phyloP scores from a whole-genome alignment of 768 basidiomycete species.

The Calocybe cyanea region DNA sequence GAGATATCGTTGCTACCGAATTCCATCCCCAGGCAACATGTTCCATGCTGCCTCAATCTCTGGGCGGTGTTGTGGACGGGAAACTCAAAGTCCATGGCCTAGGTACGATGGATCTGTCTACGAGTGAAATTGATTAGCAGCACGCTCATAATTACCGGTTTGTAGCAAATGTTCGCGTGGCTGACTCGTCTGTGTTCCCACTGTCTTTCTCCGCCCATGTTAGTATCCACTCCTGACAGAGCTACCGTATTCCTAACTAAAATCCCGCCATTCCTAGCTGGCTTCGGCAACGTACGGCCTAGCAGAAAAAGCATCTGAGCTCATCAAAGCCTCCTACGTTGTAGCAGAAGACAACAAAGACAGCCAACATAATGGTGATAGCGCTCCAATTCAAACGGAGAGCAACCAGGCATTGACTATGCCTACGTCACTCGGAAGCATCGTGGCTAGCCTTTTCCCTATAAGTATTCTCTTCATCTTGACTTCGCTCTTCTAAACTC shows the following conservation, averaged over 20 bases:
- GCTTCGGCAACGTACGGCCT: constrained; percentile 8
- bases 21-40: constrained; percentile 59
- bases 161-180: constrained; percentile 42
- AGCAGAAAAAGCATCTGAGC: constrained; percentile 11
- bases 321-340: constrained; percentile 1
- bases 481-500: no score
- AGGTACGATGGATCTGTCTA: no score
- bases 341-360: no score
- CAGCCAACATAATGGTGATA: no score
- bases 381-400: no score
- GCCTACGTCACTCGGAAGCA: no score
- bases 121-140: no score
- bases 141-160: not conserved
- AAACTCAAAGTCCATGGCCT: constrained; percentile 54
- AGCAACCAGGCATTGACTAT: no score
- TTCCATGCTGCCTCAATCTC: constrained; percentile 50
- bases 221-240: not conserved
- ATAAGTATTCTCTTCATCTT: no score
- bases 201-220: constrained; percentile 22
- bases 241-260: not conserved
- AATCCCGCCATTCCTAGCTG: constrained; percentile 3
- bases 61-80: constrained; percentile 58
- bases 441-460: no score
- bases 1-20: constrained; percentile 42
- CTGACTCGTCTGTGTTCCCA: constrained; percentile 23